Evolutionary conservation across 176 grass and related monocot genomes (phyloP).

Genomic region (Neostapfia colusana): DNA sequence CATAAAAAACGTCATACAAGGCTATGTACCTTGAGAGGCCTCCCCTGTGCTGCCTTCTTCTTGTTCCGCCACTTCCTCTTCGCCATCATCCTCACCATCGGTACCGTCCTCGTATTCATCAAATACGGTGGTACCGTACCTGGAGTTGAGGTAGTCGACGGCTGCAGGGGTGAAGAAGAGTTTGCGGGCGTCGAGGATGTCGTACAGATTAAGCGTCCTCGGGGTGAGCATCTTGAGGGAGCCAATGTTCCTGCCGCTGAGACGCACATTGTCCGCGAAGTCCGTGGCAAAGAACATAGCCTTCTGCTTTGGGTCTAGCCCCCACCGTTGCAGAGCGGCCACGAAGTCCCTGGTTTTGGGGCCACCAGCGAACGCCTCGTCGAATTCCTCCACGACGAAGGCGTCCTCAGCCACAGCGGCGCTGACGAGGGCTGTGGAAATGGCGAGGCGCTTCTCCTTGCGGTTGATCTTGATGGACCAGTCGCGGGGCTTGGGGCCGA

Average conservation of each 20-base stretch:
- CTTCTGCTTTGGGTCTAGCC: constrained; percentile 86
- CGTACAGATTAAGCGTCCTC: constrained; percentile 88
- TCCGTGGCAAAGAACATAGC: constrained; percentile 75
- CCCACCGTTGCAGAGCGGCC: constrained; percentile 77
- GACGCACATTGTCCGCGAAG: constrained; percentile 63
- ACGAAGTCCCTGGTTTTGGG: constrained; percentile 82
- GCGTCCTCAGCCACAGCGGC: constrained; percentile 69
- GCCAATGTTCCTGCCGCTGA: constrained; percentile 89
- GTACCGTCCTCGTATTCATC: constrained; percentile 37
- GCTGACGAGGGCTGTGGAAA: constrained; percentile 84
- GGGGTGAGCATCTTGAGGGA: constrained; percentile 93
- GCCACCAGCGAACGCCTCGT: constrained; percentile 53
- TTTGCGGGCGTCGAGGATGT: constrained; percentile 77
- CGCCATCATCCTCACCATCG: constrained; percentile 37
- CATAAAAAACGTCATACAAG: constrained; percentile 5
- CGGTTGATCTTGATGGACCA: constrained; percentile 99
- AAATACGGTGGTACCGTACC: constrained; percentile 52
- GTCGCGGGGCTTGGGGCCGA: constrained; percentile 93
- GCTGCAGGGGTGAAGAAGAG: constrained; percentile 73
- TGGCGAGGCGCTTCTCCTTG: constrained; percentile 96
- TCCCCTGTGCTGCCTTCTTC: constrained; percentile 30
- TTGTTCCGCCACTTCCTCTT: constrained; percentile 34
- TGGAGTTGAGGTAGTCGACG: constrained; percentile 83
- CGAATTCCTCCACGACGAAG: constrained; percentile 86
- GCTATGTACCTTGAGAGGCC: constrained; percentile 44